Conservation (phyloP, 495 filamentous ascomycete species). For the Aspergillus mulundensis region DNA sequence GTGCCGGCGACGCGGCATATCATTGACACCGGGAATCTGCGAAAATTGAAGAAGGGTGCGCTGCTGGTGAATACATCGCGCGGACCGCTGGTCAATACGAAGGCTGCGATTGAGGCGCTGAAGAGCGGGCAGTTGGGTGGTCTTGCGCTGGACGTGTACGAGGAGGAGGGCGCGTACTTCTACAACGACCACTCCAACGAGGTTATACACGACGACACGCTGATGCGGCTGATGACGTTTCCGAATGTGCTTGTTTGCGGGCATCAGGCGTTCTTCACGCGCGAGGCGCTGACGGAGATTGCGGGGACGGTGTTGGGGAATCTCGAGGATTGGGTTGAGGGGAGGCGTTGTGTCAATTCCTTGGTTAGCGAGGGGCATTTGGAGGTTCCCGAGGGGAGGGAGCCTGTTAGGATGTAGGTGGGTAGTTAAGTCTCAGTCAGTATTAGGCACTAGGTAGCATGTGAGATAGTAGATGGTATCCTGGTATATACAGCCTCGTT, state of each 20-base stretch:
- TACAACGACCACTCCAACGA: conserved; percentile 63
- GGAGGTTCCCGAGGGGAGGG: conserved; percentile 23
- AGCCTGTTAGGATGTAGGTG: conserved; percentile 33
- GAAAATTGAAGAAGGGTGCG: conserved; percentile 54
- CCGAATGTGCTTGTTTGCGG: conserved; percentile 65
- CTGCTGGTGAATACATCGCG: conserved; percentile 65
- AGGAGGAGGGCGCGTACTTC: conserved; percentile 66
- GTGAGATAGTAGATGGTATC: neutral
- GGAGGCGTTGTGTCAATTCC: conserved; percentile 29
- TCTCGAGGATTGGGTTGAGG: conserved; percentile 31
- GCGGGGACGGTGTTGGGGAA: conserved; percentile 58
- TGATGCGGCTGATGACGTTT: conserved; percentile 67
- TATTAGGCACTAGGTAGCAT: neutral
- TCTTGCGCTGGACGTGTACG: conserved; percentile 80
- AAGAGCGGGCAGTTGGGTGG: conserved; percentile 61
- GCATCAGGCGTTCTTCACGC: conserved; percentile 68
- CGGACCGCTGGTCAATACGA: conserved; percentile 58
- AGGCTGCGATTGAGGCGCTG: conserved; percentile 55
- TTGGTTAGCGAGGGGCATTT: conserved; percentile 35
- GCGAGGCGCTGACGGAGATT: conserved; percentile 62
- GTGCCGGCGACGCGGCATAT: conserved; percentile 56
- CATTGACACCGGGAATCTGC: conserved; percentile 51
- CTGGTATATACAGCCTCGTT: conserved; percentile 1
- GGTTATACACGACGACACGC: conserved; percentile 64
- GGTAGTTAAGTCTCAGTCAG: neutral